phyloP scores from a whole-genome alignment of 2,329 filamentous ascomycete genomes.

The Aspergillus fumigatiaffinis region DNA sequence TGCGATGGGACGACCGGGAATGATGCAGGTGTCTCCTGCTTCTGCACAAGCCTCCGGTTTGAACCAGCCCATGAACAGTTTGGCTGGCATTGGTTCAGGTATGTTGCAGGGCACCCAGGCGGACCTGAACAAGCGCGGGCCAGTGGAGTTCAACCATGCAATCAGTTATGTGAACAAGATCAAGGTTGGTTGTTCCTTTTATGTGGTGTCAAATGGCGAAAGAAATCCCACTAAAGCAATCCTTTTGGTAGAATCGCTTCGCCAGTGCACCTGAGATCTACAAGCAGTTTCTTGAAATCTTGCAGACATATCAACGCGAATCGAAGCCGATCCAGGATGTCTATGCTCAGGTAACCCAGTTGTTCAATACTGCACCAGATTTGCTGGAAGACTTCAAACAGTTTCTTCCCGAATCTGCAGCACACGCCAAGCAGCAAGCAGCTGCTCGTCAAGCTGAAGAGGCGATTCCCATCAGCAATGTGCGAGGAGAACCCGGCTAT shows the following conservation, averaged over 20 bases:
- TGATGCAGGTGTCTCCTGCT: constrained; percentile 47
- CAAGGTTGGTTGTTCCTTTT: constrained; percentile 62
- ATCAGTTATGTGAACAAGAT: constrained; percentile 99
- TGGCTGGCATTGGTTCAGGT: constrained; percentile 59
- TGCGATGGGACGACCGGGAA: constrained; percentile 41
- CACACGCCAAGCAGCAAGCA: constrained; percentile 61
- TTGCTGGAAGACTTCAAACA: constrained; percentile 98
- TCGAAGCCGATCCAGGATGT: constrained; percentile 98
- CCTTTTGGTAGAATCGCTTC: constrained; percentile 73
- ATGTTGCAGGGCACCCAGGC: constrained; percentile 53
- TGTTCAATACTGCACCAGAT: constrained; percentile 92
- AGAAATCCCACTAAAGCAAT: not conserved
- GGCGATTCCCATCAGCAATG: constrained; percentile 61
- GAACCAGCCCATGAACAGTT: constrained; percentile 52
- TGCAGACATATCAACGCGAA: constrained; percentile 96
- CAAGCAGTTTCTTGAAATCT: constrained; percentile 96
- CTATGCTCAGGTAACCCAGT: constrained; percentile 89
- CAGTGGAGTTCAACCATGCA: constrained; percentile 97
- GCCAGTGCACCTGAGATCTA: constrained; percentile 96
- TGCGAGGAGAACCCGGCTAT: constrained; percentile 52
- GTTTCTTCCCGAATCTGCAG: constrained; percentile 87
- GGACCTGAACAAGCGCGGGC: constrained; percentile 76
- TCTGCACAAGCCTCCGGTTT: constrained; percentile 43
- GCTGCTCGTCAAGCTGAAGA: constrained; percentile 64
- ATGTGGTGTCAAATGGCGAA: not conserved